phyloP scores from a whole-genome alignment of 2,329 filamentous ascomycete species.

The Ophiostoma sp. region DNA sequence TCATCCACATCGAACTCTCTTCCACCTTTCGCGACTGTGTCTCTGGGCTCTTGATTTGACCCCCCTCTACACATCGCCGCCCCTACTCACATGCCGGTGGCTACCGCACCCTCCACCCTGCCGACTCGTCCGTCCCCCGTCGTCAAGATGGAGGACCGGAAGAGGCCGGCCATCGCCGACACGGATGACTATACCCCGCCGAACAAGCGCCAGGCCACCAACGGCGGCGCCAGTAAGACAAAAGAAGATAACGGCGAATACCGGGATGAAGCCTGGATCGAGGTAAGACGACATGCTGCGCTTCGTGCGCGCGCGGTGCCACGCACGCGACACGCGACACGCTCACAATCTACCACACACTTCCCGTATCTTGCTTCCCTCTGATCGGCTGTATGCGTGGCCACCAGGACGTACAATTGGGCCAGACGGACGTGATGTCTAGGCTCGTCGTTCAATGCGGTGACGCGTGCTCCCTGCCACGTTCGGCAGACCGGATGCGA shows the following conservation, averaged over 20 bases:
- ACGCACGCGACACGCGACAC: constrained; percentile 18
- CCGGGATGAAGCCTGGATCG: constrained; percentile 58
- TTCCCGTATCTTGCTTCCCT: not conserved
- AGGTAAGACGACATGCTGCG: constrained; percentile 52
- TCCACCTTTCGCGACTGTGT: not conserved
- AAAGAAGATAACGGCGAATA: constrained; percentile 48
- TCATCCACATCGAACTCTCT: not conserved
- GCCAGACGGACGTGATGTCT: not conserved
- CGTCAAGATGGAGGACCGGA: constrained; percentile 99
- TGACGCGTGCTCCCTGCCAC: too few species aligned
- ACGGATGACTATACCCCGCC: constrained; percentile 81
- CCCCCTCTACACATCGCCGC: constrained; percentile 25
- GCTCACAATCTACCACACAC: not conserved
- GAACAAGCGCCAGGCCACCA: constrained; percentile 85
- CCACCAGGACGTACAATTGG: not conserved
- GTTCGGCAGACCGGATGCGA: not conserved
- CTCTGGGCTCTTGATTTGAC: not conserved
- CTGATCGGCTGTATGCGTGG: not conserved
- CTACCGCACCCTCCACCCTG: constrained; percentile 64
- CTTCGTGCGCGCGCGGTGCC: constrained; percentile 17
- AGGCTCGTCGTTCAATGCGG: not conserved
- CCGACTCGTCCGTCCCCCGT: constrained; percentile 70
- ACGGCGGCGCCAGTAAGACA: constrained; percentile 60
- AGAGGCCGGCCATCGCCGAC: constrained; percentile 79
- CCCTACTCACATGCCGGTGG: constrained; percentile 77